Base-by-base conservation (phyloP, 1,284 basidiomycete genomes). In the Ustilago nuda region DNA sequence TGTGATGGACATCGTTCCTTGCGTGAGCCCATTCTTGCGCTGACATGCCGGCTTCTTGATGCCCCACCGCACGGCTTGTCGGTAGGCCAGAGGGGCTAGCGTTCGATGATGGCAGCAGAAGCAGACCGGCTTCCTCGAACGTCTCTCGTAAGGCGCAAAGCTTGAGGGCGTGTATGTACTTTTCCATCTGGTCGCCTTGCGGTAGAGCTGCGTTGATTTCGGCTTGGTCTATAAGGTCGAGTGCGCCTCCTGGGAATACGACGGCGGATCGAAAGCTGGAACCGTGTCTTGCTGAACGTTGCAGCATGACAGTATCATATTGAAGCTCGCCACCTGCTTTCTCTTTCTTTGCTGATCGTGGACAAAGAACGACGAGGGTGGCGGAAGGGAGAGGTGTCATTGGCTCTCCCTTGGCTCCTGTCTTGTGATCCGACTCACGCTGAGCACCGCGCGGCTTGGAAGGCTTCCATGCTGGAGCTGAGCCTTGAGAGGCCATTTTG, bases 181-280 rank as follows among this genome's bases (percentile, higher is more conserved):
- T 72, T 52, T 65, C 72, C 61, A 53, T 59, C 23, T 48, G 52
- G 32, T 11, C 23, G 6, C 56, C 7, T 4, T 43, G 13, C 8
- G 61, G 50, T 2, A 76, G 27, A 6, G 74, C 74, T 3, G 63
- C 43, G 33, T 75, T 61, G 51, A 76, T 52, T 7, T 71, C 74
- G 0, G 66, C 66, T 58, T 80, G 72, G 45, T 83, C 80, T 11
- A 75, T 69, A 1, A 76, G 32, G 35, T 83, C 82, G 30, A 83
- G 73, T 4, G 76, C 79, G 8, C 82, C 82, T 32, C 82, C 82
- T 9, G 82, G 82, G 32, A 83, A 83, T n/a, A 83, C 82, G 39
- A 81, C 76, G 8, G 82, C 82, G 5, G 79, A 81, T 8, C 81
- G 64, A 65, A 83, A 83, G 56, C 79, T 81, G 2, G 76, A 79